phyloP scores from a whole-genome alignment of 345 rosid genomes.

The Syzygium aromaticum region DNA sequence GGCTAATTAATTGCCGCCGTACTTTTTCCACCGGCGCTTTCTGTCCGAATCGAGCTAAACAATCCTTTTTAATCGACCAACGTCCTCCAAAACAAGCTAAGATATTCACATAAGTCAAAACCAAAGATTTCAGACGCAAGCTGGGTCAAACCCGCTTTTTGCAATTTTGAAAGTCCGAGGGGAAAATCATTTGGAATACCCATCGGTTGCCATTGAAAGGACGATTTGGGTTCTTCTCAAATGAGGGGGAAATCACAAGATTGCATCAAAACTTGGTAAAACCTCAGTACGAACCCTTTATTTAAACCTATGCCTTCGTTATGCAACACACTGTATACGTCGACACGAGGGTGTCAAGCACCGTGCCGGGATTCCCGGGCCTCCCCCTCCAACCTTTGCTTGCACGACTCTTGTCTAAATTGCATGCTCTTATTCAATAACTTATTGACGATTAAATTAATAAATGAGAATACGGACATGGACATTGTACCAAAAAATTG shows the following conservation, averaged over 20 bases:
- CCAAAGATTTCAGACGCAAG: neutral
- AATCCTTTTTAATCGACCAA: neutral
- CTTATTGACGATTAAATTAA: neutral
- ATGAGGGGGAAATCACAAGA: constrained; percentile 1
- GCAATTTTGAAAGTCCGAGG: neutral
- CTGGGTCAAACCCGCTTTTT: neutral
- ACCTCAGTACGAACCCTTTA: neutral
- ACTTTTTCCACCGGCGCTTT: neutral
- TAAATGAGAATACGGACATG: neutral
- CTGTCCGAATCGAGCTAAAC: neutral
- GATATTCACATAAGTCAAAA: neutral
- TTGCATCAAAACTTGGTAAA: constrained; percentile 2
- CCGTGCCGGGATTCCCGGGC: constrained; percentile 9
- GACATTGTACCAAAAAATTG: neutral
- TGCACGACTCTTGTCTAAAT: neutral
- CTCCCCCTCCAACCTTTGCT: neutral
- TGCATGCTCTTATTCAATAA: neutral
- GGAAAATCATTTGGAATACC: neutral
- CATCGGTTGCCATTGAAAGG: neutral
- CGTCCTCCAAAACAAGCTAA: neutral
- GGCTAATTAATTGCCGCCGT: neutral
- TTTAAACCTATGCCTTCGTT: neutral
- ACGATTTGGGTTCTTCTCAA: neutral
- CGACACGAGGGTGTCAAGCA: neutral
- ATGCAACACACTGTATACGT: neutral